Evolutionary conservation across 257 asterid species (phyloP).

Genomic region (Linderniella brevidens): DNA sequence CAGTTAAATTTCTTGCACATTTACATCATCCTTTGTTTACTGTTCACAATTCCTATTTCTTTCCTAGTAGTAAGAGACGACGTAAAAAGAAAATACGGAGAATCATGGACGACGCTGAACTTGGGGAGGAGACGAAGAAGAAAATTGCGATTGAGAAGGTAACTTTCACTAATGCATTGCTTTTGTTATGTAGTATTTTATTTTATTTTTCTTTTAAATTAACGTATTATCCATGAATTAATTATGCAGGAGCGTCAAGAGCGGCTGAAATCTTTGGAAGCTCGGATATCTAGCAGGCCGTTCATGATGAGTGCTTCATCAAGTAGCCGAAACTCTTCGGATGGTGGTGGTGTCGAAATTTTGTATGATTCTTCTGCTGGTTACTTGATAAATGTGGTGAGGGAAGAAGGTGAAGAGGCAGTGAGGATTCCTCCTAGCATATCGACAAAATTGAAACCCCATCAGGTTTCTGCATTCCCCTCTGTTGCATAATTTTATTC

Average conservation of each 20-base stretch:
- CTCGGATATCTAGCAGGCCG: constrained; percentile 54
- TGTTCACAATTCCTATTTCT: constrained; percentile 13
- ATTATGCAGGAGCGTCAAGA: constrained; percentile 88
- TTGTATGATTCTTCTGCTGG: constrained; percentile 71
- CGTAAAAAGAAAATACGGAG: constrained; percentile 83
- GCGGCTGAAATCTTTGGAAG: constrained; percentile 87
- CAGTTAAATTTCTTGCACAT: no score
- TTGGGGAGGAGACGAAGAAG: constrained; percentile 93
- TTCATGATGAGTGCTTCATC: constrained; percentile 29
- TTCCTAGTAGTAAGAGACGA: constrained; percentile 47
- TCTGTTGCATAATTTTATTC: no score
- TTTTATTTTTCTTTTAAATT: constrained; percentile 6
- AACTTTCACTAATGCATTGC: no score
- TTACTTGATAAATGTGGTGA: constrained; percentile 75
- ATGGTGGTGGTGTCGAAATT: constrained; percentile 45
- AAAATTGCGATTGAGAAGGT: constrained; percentile 98
- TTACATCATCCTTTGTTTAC: no score
- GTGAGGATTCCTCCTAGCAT: constrained; percentile 93
- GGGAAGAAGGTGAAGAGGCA: constrained; percentile 94
- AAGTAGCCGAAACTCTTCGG: constrained; percentile 28
- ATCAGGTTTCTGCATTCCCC: constrained; percentile 49
- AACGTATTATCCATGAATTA: constrained; percentile 6
- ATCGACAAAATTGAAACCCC: constrained; percentile 63
- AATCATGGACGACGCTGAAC: constrained; percentile 87
- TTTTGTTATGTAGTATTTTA: no score